Base-by-base conservation (phyloP, 2,329 filamentous ascomycete genomes). In the Massarina eburnea region DNA sequence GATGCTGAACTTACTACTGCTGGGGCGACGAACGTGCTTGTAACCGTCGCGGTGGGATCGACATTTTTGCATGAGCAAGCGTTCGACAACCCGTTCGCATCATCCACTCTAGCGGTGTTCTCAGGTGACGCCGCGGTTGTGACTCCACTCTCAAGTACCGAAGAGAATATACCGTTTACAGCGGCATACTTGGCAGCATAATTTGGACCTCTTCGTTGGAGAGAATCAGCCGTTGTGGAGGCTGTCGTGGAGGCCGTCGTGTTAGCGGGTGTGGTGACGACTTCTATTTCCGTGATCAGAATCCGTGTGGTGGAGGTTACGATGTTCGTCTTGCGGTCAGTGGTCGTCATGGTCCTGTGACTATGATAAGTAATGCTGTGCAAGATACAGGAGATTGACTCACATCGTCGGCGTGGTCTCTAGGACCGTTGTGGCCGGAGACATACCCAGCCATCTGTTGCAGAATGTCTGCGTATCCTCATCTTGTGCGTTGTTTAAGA, bases 21-120 rank as follows among this genome's bases (percentile, higher is more conserved):
- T 29, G 57, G 54, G 17, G 59, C 52, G n/a, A 59, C 57, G 38
- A 54, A 55, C 6, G 56, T 63, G 3, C 38, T 26, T 2, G 64
- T 68, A 10, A 57, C 52, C 3, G 64, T 65, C n/a, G 58, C 53
- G 0, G 58, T 64, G 8, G 66, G 64, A 9, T 52, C 45, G 1
- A 64, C 56, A 49, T 59, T 53, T 35, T 59, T 54, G 43, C 64
- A 68, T 4, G 57, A 58, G 49, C 65, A 70, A 18, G 64, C 66
- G 26, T 51, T 63, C 0, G 59, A 59, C 8, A 68, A 41, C 2
- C 56, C 61, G 6, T 41, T 49, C 24, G 58, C 48, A 36, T 61
- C 52, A 38, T 52, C 43, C 26, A 48, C n/a, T 32, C 53, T 39
- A 12, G 54, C 44, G n/a, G 46, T 26, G 39, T 54, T 51, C 20